Conservation (phyloP, 2,329 filamentous ascomycete genomes). For the Tolypocladium tropicale region DNA sequence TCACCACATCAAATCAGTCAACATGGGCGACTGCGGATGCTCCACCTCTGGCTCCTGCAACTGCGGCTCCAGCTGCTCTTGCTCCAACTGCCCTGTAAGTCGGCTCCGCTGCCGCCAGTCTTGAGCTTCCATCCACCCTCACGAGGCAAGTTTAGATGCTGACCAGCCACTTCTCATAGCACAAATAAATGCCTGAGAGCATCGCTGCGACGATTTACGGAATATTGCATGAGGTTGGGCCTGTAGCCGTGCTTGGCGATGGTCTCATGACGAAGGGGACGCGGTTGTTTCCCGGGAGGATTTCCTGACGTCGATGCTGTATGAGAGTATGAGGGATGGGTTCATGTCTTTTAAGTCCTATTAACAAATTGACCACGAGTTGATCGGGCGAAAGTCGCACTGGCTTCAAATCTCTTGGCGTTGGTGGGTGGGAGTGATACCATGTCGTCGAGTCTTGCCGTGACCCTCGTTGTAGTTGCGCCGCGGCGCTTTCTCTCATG, state of each 20-base stretch:
- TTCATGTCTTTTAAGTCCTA: neutral
- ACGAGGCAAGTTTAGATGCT: neutral
- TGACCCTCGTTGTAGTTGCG: neutral
- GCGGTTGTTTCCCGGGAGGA: neutral
- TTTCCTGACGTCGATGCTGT: neutral
- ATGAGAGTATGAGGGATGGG: neutral
- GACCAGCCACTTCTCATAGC: neutral
- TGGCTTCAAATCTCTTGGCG: neutral
- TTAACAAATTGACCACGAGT: neutral
- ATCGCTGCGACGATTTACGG: neutral
- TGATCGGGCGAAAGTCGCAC: neutral
- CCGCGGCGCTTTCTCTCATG: neutral
- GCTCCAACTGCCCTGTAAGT: constrained; percentile 32
- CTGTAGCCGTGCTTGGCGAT: neutral
- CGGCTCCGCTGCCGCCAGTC: neutral
- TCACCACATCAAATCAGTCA: constrained; percentile 11
- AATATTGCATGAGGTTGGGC: too few relatives aligned
- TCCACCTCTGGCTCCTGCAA: constrained; percentile 28
- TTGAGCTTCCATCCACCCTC: neutral
- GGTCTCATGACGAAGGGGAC: too few relatives aligned
- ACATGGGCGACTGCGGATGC: constrained; percentile 33
- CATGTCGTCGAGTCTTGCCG: neutral
- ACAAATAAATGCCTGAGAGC: constrained; percentile 1
- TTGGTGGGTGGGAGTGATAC: neutral
- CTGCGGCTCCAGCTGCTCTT: constrained; percentile 32